Percentiles rank a stretch among this genome's conserved stretches.
These are phyloP conservation scores for Arabis hirsuta DNA, from an alignment of 345 rosid species.

Conservation along the genomic window DNA sequence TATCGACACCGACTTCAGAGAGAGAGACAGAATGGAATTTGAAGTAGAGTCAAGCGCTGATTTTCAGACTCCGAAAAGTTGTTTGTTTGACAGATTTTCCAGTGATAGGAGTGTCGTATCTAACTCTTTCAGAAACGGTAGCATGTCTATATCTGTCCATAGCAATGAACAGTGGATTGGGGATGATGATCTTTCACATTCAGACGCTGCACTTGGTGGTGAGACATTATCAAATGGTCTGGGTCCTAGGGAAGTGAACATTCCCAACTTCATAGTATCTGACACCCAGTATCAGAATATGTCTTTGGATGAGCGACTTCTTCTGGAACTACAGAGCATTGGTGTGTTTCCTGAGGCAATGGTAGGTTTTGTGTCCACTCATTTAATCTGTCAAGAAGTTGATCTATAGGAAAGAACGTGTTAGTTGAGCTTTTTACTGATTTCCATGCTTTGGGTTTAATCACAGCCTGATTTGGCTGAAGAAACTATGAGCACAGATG, in stretches of 20 bases:
- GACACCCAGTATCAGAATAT: constrained; percentile 73
- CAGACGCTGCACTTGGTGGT: constrained; percentile 57
- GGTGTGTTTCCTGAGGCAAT: constrained; percentile 80
- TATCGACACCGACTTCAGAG: constrained; percentile 78
- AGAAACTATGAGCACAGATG: constrained; percentile 67
- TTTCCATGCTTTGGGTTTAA: background rate
- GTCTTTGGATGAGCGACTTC: constrained; percentile 76
- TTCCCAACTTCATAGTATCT: constrained; percentile 51
- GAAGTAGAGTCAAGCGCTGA: constrained; percentile 85
- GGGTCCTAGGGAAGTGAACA: constrained; percentile 59
- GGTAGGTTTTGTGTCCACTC: constrained; percentile 54
- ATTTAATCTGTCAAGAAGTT: constrained; percentile 2
- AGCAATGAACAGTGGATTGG: constrained; percentile 78
- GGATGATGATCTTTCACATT: constrained; percentile 72
- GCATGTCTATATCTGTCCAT: constrained; percentile 65
- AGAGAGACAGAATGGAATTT: constrained; percentile 90
- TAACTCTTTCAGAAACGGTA: constrained; percentile 63
- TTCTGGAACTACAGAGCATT: constrained; percentile 86
- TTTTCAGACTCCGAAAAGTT: constrained; percentile 67
- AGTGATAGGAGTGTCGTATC: constrained; percentile 71
- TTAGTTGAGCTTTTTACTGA: constrained; percentile 11
- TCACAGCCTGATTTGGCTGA: constrained; percentile 92
- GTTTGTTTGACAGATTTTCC: constrained; percentile 68
- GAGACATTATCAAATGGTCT: constrained; percentile 71
- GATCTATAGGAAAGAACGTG: constrained; percentile 10